Evolutionary conservation across 2,329 filamentous ascomycete species (phyloP).

Genomic region (Zopfia rhizophila): DNA sequence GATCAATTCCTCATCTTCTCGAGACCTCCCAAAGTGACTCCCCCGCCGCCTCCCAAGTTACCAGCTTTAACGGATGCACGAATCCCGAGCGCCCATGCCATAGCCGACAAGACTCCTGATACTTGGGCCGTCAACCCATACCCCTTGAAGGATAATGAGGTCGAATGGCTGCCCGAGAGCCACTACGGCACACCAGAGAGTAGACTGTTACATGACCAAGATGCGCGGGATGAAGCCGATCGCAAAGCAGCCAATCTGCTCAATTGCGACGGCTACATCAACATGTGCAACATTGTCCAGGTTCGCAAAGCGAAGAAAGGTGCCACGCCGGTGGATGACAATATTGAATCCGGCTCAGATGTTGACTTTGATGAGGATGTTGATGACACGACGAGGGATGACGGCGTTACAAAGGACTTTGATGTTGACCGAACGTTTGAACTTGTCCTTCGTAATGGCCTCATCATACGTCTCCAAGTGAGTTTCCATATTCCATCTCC

Average conservation of each 20-base stretch:
- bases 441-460: slow-evolving; percentile 68
- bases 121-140: slow-evolving; percentile 72
- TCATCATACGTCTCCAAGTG: slow-evolving; percentile 69
- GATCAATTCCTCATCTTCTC: slow-evolving; percentile 72
- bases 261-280: slow-evolving; percentile 71
- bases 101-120: slow-evolving; percentile 67
- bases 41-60: slow-evolving; percentile 68
- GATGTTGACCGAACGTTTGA: slow-evolving; percentile 70
- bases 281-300: slow-evolving; percentile 66
- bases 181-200: slow-evolving; percentile 54
- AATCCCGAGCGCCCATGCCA: slow-evolving; percentile 65
- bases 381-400: slow-evolving; percentile 59
- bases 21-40: slow-evolving; percentile 65
- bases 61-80: slow-evolving; percentile 54
- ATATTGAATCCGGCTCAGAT: slow-evolving; percentile 62
- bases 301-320: slow-evolving; percentile 66
- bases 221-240: slow-evolving; percentile 68
- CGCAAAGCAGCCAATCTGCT: slow-evolving; percentile 68
- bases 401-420: slow-evolving; percentile 63
- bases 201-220: slow-evolving; percentile 64
- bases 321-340: slow-evolving; percentile 63
- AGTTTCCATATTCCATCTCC: slow-evolving; percentile 4
- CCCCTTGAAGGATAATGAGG: slow-evolving; percentile 62
- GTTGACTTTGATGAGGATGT: slow-evolving; percentile 66
- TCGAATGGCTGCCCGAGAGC: slow-evolving; percentile 66